Evolutionary conservation across 2,329 filamentous ascomycete genomes (phyloP).

Genomic region (Aspergillus aculeatus): DNA sequence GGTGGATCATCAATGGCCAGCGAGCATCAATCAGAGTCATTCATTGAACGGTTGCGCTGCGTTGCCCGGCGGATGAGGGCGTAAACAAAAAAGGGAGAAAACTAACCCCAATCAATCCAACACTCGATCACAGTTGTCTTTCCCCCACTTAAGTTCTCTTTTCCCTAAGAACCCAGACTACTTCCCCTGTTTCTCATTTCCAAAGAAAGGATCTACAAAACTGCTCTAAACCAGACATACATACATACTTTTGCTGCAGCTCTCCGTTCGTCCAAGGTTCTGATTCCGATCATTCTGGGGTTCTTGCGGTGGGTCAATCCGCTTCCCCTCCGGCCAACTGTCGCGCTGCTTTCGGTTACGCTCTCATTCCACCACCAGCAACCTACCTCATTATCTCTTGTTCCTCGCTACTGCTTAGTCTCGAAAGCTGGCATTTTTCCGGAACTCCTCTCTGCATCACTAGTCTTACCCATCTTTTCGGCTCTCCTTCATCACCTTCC

Average conservation of each 20-base stretch:
- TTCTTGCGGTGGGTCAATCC: conserved; percentile 21
- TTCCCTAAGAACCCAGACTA: not conserved
- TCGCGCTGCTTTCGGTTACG: conserved; percentile 27
- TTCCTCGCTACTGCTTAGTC: conserved; percentile 12
- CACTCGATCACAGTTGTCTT: not conserved
- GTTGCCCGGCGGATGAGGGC: conserved; percentile 8
- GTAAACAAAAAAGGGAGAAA: conserved; percentile 5
- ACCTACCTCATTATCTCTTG: conserved; percentile 24
- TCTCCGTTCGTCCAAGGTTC: conserved; percentile 6
- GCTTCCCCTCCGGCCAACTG: conserved; percentile 21
- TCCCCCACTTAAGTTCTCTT: not conserved
- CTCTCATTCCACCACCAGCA: conserved; percentile 33
- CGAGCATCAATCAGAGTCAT: not conserved
- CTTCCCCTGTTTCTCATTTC: not conserved
- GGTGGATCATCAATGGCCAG: not conserved
- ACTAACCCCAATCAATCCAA: not conserved
- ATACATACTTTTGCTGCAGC: conserved; percentile 4
- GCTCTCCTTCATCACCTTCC: not conserved
- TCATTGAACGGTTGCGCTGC: conserved; percentile 1
- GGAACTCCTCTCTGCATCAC: not conserved
- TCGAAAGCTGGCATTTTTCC: not conserved
- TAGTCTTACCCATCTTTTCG: not conserved
- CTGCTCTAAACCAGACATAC: not conserved
- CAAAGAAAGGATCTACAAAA: not conserved
- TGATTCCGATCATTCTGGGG: conserved; percentile 21